Conservation (phyloP, 2,329 filamentous ascomycete genomes). For the Mariannaea sp. region DNA sequence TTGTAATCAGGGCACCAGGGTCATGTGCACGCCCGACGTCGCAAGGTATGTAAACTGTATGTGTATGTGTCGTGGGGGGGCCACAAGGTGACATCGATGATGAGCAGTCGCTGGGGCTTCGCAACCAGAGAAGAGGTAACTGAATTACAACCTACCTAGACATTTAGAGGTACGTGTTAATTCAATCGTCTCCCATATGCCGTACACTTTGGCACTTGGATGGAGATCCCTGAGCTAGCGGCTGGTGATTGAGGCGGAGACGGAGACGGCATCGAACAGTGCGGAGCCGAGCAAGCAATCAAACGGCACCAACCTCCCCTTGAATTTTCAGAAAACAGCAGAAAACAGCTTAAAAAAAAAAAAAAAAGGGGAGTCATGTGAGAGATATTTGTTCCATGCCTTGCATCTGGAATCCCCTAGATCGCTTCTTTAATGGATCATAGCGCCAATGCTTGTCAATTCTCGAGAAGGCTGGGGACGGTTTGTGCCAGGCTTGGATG, state of each 20-base stretch:
- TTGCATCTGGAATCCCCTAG: background rate
- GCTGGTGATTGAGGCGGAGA: no score
- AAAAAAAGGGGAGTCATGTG: no score
- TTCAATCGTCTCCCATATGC: background rate
- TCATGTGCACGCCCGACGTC: background rate
- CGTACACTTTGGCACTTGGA: background rate
- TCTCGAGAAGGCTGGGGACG: background rate
- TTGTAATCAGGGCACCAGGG: background rate
- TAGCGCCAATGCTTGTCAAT: background rate
- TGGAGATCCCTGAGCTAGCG: background rate
- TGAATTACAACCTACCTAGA: no score
- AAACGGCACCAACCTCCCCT: background rate
- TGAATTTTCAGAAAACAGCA: background rate
- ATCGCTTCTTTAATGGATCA: background rate
- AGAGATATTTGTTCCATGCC: background rate
- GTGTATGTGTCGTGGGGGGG: no score
- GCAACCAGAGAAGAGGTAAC: background rate
- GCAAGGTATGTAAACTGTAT: no score
- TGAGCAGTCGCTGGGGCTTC: background rate
- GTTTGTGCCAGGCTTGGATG: background rate
- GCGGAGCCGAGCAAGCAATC: background rate
- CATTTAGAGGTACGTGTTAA: no score
- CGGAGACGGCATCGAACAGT: background rate
- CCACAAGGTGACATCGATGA: no score
- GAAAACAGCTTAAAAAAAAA: background rate